These are phyloP conservation scores for Arxiozyma bovina DNA, from an alignment of 1,139 yeast species.

Conservation along the genomic window DNA sequence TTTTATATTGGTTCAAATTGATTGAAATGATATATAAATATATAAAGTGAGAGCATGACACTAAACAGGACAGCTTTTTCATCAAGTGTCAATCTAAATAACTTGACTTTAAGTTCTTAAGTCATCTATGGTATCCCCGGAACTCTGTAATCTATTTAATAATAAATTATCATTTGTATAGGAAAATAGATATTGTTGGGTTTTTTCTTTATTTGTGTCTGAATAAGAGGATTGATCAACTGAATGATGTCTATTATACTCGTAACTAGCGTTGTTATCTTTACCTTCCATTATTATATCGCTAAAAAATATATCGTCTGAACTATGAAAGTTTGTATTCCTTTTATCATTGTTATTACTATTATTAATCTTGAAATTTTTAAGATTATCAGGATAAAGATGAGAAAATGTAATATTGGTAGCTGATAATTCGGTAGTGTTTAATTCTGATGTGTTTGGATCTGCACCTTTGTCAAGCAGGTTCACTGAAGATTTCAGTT, in stretches of 20 bases:
- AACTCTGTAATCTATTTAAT: not conserved
- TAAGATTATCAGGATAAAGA: not conserved
- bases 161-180: not conserved
- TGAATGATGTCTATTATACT: not conserved
- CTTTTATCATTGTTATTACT: not conserved
- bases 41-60: too few species aligned
- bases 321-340: not conserved
- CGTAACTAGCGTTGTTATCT: not conserved
- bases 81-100: too few species aligned
- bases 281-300: not conserved
- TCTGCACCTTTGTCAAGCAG: not conserved
- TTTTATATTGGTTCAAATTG: too few species aligned
- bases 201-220: not conserved
- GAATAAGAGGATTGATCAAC: not conserved
- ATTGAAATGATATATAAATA: too few species aligned
- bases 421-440: constrained; percentile 1
- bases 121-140: not conserved
- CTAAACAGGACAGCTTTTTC: too few species aligned
- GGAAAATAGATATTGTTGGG: not conserved
- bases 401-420: constrained; percentile 6
- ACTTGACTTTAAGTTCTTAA: too few species aligned
- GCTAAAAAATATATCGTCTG: not conserved
- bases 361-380: not conserved
- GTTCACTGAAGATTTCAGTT: not conserved
- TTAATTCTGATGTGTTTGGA: not conserved